phyloP scores from a whole-genome alignment of 768 basidiomycete species.

The Steccherinum ochraceum region DNA sequence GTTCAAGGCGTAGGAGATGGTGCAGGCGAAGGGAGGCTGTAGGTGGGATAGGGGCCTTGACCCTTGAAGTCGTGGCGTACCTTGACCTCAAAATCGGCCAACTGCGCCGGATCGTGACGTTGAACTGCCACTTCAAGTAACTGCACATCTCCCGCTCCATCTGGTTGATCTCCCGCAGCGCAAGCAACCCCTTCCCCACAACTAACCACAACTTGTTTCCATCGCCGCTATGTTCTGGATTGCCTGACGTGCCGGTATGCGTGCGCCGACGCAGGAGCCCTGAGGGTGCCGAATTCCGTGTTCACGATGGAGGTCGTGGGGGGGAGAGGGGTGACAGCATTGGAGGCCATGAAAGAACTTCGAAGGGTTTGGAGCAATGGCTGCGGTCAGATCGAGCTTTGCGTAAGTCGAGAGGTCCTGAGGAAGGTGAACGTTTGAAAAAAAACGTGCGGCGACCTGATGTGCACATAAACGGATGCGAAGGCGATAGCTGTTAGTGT shows the following conservation, averaged over 20 bases:
- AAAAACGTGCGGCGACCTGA: no score
- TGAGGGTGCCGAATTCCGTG: no score
- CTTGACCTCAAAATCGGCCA: slow-evolving; percentile 54
- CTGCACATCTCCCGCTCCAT: slow-evolving; percentile 94
- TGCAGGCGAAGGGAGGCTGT: slow-evolving; percentile 44
- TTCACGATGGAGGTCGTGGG: no score
- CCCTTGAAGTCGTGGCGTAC: slow-evolving; percentile 56
- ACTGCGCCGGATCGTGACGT: slow-evolving; percentile 59
- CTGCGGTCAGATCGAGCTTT: no score
- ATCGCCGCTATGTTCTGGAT: slow-evolving; percentile 66
- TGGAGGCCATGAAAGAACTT: no score
- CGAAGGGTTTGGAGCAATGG: no score
- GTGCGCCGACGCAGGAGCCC: slow-evolving; percentile 82
- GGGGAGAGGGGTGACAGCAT: no score
- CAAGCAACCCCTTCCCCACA: slow-evolving; percentile 58
- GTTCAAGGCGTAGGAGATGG: slow-evolving; percentile 24
- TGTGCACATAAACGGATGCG: no score
- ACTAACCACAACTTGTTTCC: slow-evolving; percentile 64
- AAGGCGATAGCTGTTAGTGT: no score
- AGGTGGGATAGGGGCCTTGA: slow-evolving; percentile 53
- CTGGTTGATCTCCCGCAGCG: slow-evolving; percentile 86
- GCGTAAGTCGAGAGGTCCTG: no score
- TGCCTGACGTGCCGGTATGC: slow-evolving; percentile 85
- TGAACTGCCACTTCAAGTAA: slow-evolving; percentile 90
- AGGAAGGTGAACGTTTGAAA: no score